A percentile compares a stretch with the other conserved stretches of the same genome.
Conservation (phyloP, 2,329 filamentous ascomycete genomes). For the Aspergillus proliferans region DNA sequence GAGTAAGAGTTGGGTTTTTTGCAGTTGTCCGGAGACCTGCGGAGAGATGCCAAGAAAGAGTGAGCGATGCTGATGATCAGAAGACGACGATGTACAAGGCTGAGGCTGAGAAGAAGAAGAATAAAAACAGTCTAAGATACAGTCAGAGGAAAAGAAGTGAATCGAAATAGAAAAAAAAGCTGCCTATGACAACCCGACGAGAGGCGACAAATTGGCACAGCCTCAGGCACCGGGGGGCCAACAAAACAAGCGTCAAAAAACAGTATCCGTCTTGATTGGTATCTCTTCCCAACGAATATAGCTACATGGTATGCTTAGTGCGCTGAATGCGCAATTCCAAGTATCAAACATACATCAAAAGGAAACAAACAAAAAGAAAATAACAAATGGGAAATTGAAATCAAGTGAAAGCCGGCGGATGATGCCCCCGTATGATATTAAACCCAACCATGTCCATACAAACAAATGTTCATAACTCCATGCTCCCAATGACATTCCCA, state of each 20-base stretch:
- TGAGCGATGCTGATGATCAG: neutral
- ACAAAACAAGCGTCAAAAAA: neutral
- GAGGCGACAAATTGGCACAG: neutral
- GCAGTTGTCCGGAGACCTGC: neutral
- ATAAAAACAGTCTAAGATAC: no score
- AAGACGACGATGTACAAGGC: neutral
- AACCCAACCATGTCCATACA: neutral
- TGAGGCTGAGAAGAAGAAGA: no score
- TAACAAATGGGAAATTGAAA: slow-evolving; percentile 3
- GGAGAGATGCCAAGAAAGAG: slow-evolving; percentile 6
- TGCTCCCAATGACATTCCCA: slow-evolving; percentile 11
- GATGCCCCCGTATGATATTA: neutral
- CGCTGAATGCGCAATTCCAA: slow-evolving; percentile 4
- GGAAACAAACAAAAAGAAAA: slow-evolving; percentile 6
- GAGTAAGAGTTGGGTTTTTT: no score
- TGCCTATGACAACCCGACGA: slow-evolving; percentile 6
- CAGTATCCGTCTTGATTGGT: slow-evolving; percentile 13
- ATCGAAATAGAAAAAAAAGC: slow-evolving; percentile 6
- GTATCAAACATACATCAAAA: slow-evolving; percentile 4
- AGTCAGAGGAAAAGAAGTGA: slow-evolving; percentile 9
- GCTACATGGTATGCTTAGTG: slow-evolving; percentile 11
- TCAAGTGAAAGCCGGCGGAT: slow-evolving; percentile 1
- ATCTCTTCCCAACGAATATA: slow-evolving; percentile 14
- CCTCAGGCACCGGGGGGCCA: neutral
- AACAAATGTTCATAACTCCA: slow-evolving; percentile 4